These are phyloP conservation scores for Conringia planisiliqua DNA, from an alignment of 345 rosid species.

Conservation along the genomic window DNA sequence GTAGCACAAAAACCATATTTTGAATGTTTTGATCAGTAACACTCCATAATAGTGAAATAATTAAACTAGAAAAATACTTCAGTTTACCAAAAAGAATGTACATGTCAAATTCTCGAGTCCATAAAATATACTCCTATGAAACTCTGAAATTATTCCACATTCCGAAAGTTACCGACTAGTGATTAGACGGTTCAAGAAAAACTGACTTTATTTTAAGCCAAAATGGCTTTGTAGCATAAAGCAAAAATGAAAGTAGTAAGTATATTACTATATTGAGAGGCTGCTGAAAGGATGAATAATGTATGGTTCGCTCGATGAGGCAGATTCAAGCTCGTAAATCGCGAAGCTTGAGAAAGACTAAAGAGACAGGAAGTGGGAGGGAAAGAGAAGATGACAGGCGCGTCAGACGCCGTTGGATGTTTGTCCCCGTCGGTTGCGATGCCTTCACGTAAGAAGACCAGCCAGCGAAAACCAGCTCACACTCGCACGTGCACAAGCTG, in stretches of 20 bases:
- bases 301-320: slow-evolving; percentile 13
- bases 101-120: neutral
- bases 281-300: neutral
- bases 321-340: slow-evolving; percentile 29
- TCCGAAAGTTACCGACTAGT: neutral
- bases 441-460: slow-evolving; percentile 40
- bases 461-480: slow-evolving; percentile 34
- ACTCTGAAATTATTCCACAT: neutral
- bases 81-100: neutral
- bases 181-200: neutral
- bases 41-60: neutral
- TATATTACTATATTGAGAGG: neutral
- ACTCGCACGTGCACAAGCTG: slow-evolving; percentile 40
- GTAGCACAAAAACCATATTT: neutral
- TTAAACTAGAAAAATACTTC: neutral
- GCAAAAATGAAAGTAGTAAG: neutral
- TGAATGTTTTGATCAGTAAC: neutral
- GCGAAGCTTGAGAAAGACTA: slow-evolving; percentile 1
- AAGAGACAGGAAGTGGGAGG: slow-evolving; percentile 26
- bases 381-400: slow-evolving; percentile 34
- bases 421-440: slow-evolving; percentile 41
- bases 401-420: slow-evolving; percentile 52
- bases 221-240: neutral
- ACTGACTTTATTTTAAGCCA: neutral
- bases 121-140: no score